Evolutionary conservation across 139 green algal genomes (phyloP), one percentile per base, ranked within the genome.

Genomic region (Eudorina sp.): DNA sequence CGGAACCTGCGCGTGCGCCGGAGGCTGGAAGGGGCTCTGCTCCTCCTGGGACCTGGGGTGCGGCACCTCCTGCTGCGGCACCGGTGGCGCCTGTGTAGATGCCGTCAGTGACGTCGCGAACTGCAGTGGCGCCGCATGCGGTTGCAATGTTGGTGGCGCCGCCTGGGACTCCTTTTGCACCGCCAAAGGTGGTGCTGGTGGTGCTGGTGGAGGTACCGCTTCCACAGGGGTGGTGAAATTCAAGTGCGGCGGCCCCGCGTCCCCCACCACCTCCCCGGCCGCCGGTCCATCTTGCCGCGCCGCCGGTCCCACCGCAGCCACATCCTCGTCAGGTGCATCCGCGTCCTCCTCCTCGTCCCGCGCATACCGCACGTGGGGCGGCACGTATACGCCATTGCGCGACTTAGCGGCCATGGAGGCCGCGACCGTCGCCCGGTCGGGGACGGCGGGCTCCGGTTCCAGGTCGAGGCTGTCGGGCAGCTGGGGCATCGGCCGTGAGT

Each of bases 401-500:
- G 53, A 72, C 53, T 84, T 84, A 11, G 76, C 53, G 18, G 53
- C 76, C 76, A 84, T 38, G 53, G 76, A 46, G 4, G 76, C 34
- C 51, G 34, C 31, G 53, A 72, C 53, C 38, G 76, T 19, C 25
- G 53, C 7, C 16, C 76, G 36, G 41, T 55, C 70, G 2, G 70
- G 38, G 21, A 79, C 38, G 66, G 66, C 66, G 34, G 29, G 34
- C 66, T 29, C 34, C 16, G 34, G 34, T 14, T 75, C 66, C 36
- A 75, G 7, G 66, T 75, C 66, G 14, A 75, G 66, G 2, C 11
- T 41, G 70, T 79, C 70, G 9, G 70, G 70, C 1, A 79, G 70
- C 40, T 53, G 34, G 9, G 70, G 70, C 25, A 79, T 40, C 18
- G 70, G 70, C 25, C 40, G 70, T 9, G 43, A 14, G 43, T 79